Evolutionary conservation across 2,329 filamentous ascomycete species (phyloP).

Genomic region (Colletotrichum abscissum): DNA sequence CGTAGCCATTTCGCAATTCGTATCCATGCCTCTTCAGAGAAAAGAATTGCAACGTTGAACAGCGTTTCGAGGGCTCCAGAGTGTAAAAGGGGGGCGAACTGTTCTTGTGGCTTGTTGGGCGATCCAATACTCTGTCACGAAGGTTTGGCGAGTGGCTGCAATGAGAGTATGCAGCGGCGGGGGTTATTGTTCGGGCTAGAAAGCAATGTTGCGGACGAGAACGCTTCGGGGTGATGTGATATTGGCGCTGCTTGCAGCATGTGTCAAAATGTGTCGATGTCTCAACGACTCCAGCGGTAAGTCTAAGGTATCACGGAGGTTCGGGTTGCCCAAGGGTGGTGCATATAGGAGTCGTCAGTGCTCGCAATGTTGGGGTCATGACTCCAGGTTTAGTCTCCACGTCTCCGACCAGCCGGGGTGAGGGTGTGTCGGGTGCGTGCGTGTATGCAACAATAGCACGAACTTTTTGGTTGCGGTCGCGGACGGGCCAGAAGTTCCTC

Average conservation of each 20-base stretch:
- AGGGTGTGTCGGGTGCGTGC: conserved; percentile 7
- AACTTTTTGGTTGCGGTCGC: conserved; percentile 3
- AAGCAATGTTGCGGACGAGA: background rate
- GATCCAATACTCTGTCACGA: background rate
- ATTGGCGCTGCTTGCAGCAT: background rate
- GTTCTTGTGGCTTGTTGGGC: background rate
- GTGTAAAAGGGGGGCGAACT: background rate
- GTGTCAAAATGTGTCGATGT: background rate
- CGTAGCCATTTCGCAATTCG: conserved; percentile 16
- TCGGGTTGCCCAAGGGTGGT: conserved; percentile 8
- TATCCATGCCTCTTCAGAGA: conserved; percentile 8
- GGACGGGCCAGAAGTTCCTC: conserved; percentile 21
- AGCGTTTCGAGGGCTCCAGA: background rate
- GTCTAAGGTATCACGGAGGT: conserved; percentile 1
- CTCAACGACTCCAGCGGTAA: conserved; percentile 5
- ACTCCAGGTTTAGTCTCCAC: conserved; percentile 22
- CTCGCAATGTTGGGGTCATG: conserved; percentile 21
- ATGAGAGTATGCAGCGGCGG: background rate
- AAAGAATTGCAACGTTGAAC: background rate
- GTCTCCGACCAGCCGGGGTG: conserved; percentile 14
- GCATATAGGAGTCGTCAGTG: conserved; percentile 7
- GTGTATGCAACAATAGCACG: background rate
- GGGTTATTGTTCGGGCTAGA: background rate
- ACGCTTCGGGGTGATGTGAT: background rate
- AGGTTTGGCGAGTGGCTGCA: background rate